These are phyloP conservation scores for Saccharomycopsis sp. DNA, from an alignment of 805 yeast genomes.

Conservation along the genomic window DNA sequence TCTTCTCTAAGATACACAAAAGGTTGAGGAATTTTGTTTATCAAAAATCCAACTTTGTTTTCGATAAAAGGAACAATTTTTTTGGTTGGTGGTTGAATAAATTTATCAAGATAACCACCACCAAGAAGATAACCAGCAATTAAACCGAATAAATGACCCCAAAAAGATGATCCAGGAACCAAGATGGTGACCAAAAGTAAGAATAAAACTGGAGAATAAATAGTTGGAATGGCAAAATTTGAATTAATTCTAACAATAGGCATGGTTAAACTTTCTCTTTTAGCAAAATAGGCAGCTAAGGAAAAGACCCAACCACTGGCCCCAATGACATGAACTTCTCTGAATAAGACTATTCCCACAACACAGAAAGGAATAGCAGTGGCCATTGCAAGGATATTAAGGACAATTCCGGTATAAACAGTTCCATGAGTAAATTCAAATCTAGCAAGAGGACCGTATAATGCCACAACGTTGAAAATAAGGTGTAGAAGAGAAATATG, in stretches of 20 bases:
- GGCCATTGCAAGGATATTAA: conserved; percentile 59
- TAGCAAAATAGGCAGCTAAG: conserved; percentile 51
- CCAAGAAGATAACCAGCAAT: conserved; percentile 56
- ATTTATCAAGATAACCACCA: conserved; percentile 41
- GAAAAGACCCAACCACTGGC: conserved; percentile 69
- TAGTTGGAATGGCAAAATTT: conserved; percentile 44
- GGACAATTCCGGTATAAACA: conserved; percentile 70
- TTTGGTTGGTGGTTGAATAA: conserved; percentile 58
- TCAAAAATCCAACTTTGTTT: conserved; percentile 36
- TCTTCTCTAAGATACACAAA: conserved; percentile 52
- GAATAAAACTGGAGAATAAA: conserved; percentile 43
- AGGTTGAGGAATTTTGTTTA: conserved; percentile 41
- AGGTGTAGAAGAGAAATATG: conserved; percentile 58
- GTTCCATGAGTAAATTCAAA: conserved; percentile 76
- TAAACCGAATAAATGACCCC: conserved; percentile 66
- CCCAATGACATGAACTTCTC: conserved; percentile 48
- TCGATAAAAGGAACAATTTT: conserved; percentile 55
- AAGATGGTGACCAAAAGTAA: conserved; percentile 40
- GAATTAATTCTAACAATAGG: conserved; percentile 34
- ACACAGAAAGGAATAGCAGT: conserved; percentile 57
- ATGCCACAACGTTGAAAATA: conserved; percentile 43
- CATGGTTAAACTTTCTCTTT: conserved; percentile 29
- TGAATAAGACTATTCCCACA: conserved; percentile 39
- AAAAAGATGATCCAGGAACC: conserved; percentile 57
- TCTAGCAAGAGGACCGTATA: conserved; percentile 48